Base-by-base conservation (phyloP, 306 rosid genomes). In the Datisca glomerata region DNA sequence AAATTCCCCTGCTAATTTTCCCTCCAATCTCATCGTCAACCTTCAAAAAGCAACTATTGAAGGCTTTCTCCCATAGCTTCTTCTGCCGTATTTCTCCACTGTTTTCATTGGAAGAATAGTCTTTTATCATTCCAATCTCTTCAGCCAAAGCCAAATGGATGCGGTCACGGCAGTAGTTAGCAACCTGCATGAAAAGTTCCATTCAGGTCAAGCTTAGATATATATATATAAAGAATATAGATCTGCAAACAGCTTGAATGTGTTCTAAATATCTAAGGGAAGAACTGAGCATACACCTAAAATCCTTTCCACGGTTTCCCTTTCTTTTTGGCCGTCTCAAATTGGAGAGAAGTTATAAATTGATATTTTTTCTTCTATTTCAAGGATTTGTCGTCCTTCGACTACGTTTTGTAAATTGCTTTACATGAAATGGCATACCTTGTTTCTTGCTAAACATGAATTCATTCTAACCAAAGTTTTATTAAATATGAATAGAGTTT, bases 11-110 rank as follows among this genome's bases (percentile, higher is more conserved):
- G 21, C 67, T 38, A 34, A 50, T 58, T 41, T 47, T 60, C 32
- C 77, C 77, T 56, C 62, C 73, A 32, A 65, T 33, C 46, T 65
- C 69, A 42, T 65, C 66, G 28, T 71, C 77, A 15, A 71, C 77
- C 43, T 22, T 65, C 31, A 33, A 57, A 28, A 71, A 60, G 45
- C 77, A 60, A 50, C 24, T 36, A 20, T 61, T 56, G 54, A 71
- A 71, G 24, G 61, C 51, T 38, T 47, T 56, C 55, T 65, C 54
- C 77, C 77, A 71, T 41, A 33, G 53, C 37, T 19, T 38, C 31
- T 61, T n/a, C n/a, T n/a, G n/a, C 68, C 45, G 7, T 56, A 23
- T 38, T 56, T 37, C 69, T 45, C 23, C 62, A 36, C 17, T 8
- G 21, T n/a, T 42, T 51, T 43, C 61, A 44, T 41, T 47, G 36